Evolutionary conservation across 768 basidiomycete species (phyloP).

Genomic region (Neoboletus subvelutipes): DNA sequence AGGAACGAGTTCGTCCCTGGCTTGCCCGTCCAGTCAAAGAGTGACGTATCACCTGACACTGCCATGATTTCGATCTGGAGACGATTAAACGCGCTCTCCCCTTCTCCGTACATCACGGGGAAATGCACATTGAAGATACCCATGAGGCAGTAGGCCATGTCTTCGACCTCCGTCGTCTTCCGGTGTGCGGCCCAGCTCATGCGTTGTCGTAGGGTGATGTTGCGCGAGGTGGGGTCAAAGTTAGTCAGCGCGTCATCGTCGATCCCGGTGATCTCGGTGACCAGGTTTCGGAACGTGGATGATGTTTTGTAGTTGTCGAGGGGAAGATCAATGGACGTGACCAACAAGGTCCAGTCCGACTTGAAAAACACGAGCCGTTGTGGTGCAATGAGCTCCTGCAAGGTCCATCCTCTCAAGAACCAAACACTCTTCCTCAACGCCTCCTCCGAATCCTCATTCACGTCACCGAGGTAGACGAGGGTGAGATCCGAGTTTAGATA

Average conservation of each 20-base stretch:
- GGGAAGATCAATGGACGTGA: slow-evolving; percentile 14
- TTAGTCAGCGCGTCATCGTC: slow-evolving; percentile 18
- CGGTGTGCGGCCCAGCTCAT: slow-evolving; percentile 32
- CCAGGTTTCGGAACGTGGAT: slow-evolving; percentile 8
- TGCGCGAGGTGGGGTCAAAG: slow-evolving; percentile 17
- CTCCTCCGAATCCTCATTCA: slow-evolving; percentile 11
- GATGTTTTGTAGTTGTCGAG: slow-evolving; percentile 20
- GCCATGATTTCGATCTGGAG: slow-evolving; percentile 31
- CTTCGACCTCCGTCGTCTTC: slow-evolving; percentile 30
- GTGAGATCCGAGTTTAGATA: slow-evolving; percentile 27
- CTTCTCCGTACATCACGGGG: slow-evolving; percentile 32
- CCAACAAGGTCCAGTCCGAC: slow-evolving; percentile 21
- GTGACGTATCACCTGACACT: slow-evolving; percentile 19
- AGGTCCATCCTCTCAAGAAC: slow-evolving; percentile 29
- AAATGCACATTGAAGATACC: slow-evolving; percentile 29
- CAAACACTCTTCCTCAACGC: slow-evolving; percentile 20
- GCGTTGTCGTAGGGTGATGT: slow-evolving; percentile 16
- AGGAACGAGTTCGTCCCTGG: slow-evolving; percentile 17
- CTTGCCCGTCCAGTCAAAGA: slow-evolving; percentile 28
- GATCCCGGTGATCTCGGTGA: slow-evolving; percentile 19
- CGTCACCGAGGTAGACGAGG: slow-evolving; percentile 25
- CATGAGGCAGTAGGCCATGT: slow-evolving; percentile 30
- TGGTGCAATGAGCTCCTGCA: slow-evolving; percentile 31
- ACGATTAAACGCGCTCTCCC: slow-evolving; percentile 25
- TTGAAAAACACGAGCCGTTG: slow-evolving; percentile 21